Conservation (phyloP, 164 flowering plant species). For the Umbellularia californica region DNA sequence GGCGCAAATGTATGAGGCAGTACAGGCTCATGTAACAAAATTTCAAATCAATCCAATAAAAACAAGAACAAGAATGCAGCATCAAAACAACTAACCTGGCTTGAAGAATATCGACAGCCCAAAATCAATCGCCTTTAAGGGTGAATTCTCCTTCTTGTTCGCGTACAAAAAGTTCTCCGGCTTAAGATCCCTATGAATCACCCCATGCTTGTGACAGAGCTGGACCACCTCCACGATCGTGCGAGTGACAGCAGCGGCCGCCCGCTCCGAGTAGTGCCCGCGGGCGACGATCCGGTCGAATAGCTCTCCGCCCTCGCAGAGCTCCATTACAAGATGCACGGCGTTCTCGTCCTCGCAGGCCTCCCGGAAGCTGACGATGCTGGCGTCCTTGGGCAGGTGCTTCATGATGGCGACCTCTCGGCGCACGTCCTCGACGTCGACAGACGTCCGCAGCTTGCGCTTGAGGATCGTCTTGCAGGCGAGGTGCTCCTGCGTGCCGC, state of each 20-base stretch:
- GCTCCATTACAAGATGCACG: slow-evolving; percentile 93
- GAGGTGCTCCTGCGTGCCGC: slow-evolving; percentile 48
- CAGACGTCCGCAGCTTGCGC: slow-evolving; percentile 82
- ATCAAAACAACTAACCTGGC: slow-evolving; percentile 49
- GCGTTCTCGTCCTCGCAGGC: slow-evolving; percentile 93
- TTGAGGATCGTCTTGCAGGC: slow-evolving; percentile 90
- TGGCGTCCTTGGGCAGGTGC: slow-evolving; percentile 74
- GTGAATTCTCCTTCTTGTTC: slow-evolving; percentile 94
- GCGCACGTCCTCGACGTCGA: slow-evolving; percentile 88
- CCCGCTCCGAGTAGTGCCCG: slow-evolving; percentile 83
- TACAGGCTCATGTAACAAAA: too few species aligned
- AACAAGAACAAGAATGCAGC: background rate
- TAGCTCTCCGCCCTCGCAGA: slow-evolving; percentile 91
- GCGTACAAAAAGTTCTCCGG: slow-evolving; percentile 93
- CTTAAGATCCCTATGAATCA: slow-evolving; percentile 89
- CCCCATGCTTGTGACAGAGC: slow-evolving; percentile 87
- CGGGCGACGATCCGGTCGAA: slow-evolving; percentile 92
- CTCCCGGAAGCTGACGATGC: slow-evolving; percentile 75
- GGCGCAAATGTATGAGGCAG: too few species aligned
- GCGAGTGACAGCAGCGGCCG: slow-evolving; percentile 72
- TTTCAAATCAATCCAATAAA: background rate
- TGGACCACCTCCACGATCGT: slow-evolving; percentile 91
- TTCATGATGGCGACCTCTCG: slow-evolving; percentile 92
- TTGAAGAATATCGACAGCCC: slow-evolving; percentile 95
- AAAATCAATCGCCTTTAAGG: slow-evolving; percentile 89